Conservation (phyloP, 2,329 filamentous ascomycete genomes). For the Venturia aucupariae region DNA sequence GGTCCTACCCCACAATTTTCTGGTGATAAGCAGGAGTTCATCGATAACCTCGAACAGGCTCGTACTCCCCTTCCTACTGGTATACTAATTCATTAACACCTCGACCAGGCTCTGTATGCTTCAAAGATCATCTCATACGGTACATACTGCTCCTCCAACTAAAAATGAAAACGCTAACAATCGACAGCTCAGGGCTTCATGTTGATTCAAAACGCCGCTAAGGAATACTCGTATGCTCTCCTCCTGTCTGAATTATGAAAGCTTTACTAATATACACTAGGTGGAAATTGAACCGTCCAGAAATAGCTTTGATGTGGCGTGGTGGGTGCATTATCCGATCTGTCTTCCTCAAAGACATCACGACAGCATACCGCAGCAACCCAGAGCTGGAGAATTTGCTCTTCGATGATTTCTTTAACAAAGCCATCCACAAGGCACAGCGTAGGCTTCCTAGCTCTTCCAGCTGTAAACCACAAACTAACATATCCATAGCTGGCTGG, state of each 20-base stretch:
- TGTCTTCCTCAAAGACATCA: constrained; percentile 99
- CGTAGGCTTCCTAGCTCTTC: background rate
- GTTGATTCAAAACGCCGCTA: constrained; percentile 97
- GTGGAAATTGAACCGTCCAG: constrained; percentile 99
- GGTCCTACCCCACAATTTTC: constrained; percentile 73
- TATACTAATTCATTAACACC: constrained; percentile 37
- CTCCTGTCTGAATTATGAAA: background rate
- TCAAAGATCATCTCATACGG: constrained; percentile 99
- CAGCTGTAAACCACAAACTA: too few relatives aligned
- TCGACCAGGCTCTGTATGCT: constrained; percentile 97
- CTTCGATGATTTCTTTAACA: constrained; percentile 99
- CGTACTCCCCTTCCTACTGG: constrained; percentile 21
- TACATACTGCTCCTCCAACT: background rate
- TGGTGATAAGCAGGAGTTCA: constrained; percentile 86
- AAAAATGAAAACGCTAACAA: too few relatives aligned
- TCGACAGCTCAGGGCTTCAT: constrained; percentile 74
- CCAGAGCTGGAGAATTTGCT: constrained; percentile 95
- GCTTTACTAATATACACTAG: too few relatives aligned
- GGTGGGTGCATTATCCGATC: constrained; percentile 99
- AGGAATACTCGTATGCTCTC: constrained; percentile 57
- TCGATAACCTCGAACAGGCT: constrained; percentile 96
- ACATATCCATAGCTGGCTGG: constrained; percentile 24
- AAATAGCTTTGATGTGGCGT: constrained; percentile 99
- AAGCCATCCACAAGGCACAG: constrained; percentile 96
- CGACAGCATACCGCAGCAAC: constrained; percentile 87